A percentile compares a stretch with the other conserved stretches of the same genome.
phyloP scores from a whole-genome alignment of 495 filamentous ascomycete genomes.

The Paragyromitra xinjiangensis region DNA sequence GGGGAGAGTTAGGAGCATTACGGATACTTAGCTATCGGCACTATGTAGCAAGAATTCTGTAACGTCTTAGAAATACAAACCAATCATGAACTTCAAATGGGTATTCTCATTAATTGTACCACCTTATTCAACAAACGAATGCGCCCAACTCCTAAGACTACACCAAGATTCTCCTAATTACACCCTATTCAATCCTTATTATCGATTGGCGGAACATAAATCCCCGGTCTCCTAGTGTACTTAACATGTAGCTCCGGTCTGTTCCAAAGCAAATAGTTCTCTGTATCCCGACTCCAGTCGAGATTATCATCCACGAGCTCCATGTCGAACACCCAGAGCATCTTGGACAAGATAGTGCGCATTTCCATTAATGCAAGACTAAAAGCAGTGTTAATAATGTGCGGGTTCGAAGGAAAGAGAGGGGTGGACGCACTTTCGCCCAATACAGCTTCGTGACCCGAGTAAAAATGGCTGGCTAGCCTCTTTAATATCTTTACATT shows the following conservation, averaged over 20 bases:
- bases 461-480: constrained; percentile 61
- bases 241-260: constrained; percentile 59
- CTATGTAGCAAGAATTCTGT: too few relatives aligned
- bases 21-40: too few relatives aligned
- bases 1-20: too few relatives aligned
- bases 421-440: too few relatives aligned
- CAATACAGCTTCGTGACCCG: constrained; percentile 62
- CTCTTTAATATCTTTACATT: constrained; percentile 58
- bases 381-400: not conserved
- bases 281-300: constrained; percentile 54
- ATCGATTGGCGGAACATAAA: constrained; percentile 33
- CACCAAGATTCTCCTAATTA: not conserved
- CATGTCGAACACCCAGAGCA: constrained; percentile 67
- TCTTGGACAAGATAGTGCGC: constrained; percentile 64
- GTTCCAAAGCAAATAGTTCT: constrained; percentile 58
- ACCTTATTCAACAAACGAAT: not conserved
- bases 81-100: not conserved
- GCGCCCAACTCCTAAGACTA: not conserved
- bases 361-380: constrained; percentile 65
- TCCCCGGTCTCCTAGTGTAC: constrained; percentile 41
- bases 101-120: not conserved
- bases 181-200: constrained; percentile 37
- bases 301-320: constrained; percentile 61
- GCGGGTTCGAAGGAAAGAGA: not conserved
- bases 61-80: not conserved